Conservation (phyloP, 768 basidiomycete species). For the Podaxis sp. region DNA sequence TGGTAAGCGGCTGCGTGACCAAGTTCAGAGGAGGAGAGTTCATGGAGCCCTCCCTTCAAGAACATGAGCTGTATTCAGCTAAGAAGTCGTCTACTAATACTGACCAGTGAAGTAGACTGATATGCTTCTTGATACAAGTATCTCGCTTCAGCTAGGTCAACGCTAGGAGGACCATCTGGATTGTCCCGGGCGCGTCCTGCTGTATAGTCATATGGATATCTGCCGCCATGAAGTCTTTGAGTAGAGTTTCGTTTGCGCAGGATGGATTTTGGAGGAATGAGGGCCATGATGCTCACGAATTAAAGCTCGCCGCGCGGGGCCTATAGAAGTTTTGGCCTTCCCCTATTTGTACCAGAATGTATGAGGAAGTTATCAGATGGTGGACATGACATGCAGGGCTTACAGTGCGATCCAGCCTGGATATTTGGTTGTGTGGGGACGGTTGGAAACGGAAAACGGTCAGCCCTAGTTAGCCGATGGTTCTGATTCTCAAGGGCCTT, state of each 20-base stretch:
- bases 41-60: conserved; percentile 39
- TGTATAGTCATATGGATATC: conserved; percentile 57
- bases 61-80: neutral
- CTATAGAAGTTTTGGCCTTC: conserved; percentile 61
- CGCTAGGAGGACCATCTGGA: conserved; percentile 36
- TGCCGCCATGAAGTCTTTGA: conserved; percentile 37
- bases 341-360: conserved; percentile 41
- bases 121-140: conserved; percentile 70
- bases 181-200: conserved; percentile 44
- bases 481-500: neutral
- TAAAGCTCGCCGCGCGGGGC: conserved; percentile 56
- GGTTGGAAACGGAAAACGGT: conserved; percentile 36
- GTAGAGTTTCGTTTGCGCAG: conserved; percentile 15
- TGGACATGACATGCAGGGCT: conserved; percentile 24
- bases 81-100: conserved; percentile 19
- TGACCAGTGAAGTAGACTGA: conserved; percentile 48
- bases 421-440: conserved; percentile 41
- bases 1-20: conserved; percentile 81
- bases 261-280: conserved; percentile 11
- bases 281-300: conserved; percentile 47
- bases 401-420: conserved; percentile 56
- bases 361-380: neutral
- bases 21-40: conserved; percentile 58
- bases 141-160: conserved; percentile 59
- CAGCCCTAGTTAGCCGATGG: neutral